Base-by-base conservation (phyloP, 2,329 filamentous ascomycete genomes). In the Paecilomyces formosus region DNA sequence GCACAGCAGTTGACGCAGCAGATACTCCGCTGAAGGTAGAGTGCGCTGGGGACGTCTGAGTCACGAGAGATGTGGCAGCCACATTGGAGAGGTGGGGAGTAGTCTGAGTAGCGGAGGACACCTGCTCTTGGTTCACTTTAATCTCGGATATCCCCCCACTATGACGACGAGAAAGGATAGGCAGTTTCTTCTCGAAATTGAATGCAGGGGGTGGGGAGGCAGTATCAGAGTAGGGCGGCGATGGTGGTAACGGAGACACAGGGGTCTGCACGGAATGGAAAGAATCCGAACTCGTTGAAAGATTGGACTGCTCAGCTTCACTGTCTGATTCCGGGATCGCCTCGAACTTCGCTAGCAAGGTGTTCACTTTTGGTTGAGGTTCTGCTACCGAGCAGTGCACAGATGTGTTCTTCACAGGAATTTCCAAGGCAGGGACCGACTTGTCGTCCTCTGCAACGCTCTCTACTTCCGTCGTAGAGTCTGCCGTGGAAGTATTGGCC, bases 271-370 rank as follows among this genome's bases (percentile, higher is more conserved):
- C 60, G 1, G 77, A 78, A 58, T 78, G 73, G 55, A 77, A 78
- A n/a, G 77, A 78, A 24, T 75, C 75, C 4, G 69, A 63, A 50
- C 72, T 76, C 24, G 74, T 77, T 22, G 72, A 68, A 11, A 72
- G 63, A 50, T 58, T 64, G 8, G 68, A 66, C 35, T 57, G 60
- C 39, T 70, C 68, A 53, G 66, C 66, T 45, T 71, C 68, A 51
- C 59, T 55, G 18, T 69, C 66, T 30, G 61, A 55, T 57, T 69
- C 68, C 6, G 69, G 53, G 5, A 64, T 64, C 35, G 70, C 67
- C 57, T 76, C 68, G 58, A 76, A 76, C 57, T 68, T 75, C 57
- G 69, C 72, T 57, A 74, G 69, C 55, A 76, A 65, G 58, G 68
- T 71, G 33, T 70, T 68, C 56, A 77, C 72, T 68, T 12, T 45